Evolutionary conservation across 768 basidiomycete species (phyloP), one percentile per base, ranked within the genome.

Genomic region (Lactifluus subvellereus): DNA sequence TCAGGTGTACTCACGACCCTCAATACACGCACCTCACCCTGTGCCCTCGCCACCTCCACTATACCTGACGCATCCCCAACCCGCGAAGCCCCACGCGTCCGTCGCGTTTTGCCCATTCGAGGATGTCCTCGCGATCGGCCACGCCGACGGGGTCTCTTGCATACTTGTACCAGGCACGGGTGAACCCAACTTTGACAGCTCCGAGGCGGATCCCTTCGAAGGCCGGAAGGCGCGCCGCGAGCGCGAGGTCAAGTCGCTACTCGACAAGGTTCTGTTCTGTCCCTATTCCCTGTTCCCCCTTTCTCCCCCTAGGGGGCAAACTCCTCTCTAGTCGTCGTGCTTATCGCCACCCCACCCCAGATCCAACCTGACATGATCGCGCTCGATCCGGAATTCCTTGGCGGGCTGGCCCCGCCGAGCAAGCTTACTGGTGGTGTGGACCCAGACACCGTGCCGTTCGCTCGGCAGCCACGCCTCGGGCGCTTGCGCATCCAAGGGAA

Each of bases 161-260:
- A 82, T 98, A 55, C 79, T 98, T 59, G 87, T 98, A 0, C 97
- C 97, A 0, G 96, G 96, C 32, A 77, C 87, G 9, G 97, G 96
- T 38, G 95, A 98, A 73, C 85, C 95, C 51, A 94, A 97, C 78
- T 96, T 94, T 72, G 97, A 99, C 71, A 90, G 88, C 61, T 73
- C 81, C 14, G 97, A 98, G 73, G 91, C 93, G 0, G 95, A 99
- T 82, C 94, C 95, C 3, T 98, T 89, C 76, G 96, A 99, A 74
- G 83, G 87, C 70, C 85, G 82, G 73, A 86, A 84, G 65, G 80
- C 89, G 22, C 76, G 94, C 61, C 80, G 91, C 59, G 97, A 98
- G 76, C 80, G 91, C 60, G 97, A 98, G 74, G 93, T 98, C 69
- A 87, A 90, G 72, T 82, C 80, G 49, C 82, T 99, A 13, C 76